Evolutionary conservation across 176 grass and related monocot species (phyloP).

Genomic region (Cenchrus purpureus): DNA sequence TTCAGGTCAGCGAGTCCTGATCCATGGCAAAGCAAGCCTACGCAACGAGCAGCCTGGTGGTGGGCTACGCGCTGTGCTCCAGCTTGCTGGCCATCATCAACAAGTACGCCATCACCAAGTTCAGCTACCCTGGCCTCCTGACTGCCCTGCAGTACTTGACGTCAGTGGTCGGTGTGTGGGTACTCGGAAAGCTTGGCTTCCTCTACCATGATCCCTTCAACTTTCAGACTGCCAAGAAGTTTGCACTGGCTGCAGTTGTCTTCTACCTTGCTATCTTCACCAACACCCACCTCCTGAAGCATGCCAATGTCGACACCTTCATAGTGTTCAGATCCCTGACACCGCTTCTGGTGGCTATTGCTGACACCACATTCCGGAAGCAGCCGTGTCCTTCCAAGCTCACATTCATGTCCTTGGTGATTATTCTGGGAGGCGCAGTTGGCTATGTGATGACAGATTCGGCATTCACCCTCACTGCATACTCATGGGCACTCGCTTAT

Average conservation of each 20-base stretch:
- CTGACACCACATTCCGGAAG: constrained; percentile 63
- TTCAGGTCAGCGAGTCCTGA: constrained; percentile 32
- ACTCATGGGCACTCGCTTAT: constrained; percentile 73
- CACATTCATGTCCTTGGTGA: constrained; percentile 60
- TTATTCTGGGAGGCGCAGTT: constrained; percentile 65
- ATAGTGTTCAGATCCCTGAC: constrained; percentile 74
- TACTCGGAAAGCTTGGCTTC: constrained; percentile 54
- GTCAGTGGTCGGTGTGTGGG: constrained; percentile 51
- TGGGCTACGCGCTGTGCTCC: constrained; percentile 64
- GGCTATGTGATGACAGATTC: constrained; percentile 74
- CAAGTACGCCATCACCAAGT: constrained; percentile 80
- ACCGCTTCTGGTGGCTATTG: constrained; percentile 67
- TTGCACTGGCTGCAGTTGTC: constrained; percentile 58
- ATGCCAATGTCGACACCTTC: constrained; percentile 80
- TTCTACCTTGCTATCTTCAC: constrained; percentile 88
- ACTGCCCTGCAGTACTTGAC: constrained; percentile 73
- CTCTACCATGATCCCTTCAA: constrained; percentile 70
- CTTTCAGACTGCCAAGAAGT: constrained; percentile 62
- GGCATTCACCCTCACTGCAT: constrained; percentile 63
- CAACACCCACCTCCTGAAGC: constrained; percentile 71
- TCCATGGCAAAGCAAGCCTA: constrained; percentile 50
- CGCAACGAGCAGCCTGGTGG: constrained; percentile 54
- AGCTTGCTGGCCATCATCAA: constrained; percentile 82
- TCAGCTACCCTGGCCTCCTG: constrained; percentile 70
- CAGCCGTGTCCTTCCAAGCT: constrained; percentile 69